Conservation (phyloP, 352 stramenopile species). For the Globisporangium paddicum region DNA sequence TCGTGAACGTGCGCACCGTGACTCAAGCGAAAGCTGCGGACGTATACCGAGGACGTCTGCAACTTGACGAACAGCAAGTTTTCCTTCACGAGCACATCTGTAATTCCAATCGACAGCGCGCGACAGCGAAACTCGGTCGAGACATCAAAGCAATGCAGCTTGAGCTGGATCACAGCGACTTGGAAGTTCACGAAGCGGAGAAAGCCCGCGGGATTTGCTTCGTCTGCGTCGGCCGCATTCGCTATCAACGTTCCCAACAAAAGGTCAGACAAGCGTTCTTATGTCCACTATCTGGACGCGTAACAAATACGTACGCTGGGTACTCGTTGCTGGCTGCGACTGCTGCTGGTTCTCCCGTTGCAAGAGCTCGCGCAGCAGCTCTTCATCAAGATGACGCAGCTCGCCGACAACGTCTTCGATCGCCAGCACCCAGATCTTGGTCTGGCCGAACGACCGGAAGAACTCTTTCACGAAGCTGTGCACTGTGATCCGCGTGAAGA, state of each 20-base stretch:
- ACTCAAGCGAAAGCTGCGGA: conserved; percentile 7
- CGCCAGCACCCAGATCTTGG: conserved; percentile 59
- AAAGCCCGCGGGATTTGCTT: conserved; percentile 42
- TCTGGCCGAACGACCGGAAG: conserved; percentile 68
- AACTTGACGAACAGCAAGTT: conserved; percentile 46
- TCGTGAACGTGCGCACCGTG: not conserved
- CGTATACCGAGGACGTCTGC: conserved; percentile 12
- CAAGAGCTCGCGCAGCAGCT: conserved; percentile 23
- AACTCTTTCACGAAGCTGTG: conserved; percentile 53
- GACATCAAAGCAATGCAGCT: conserved; percentile 29
- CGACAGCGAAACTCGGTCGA: conserved; percentile 30
- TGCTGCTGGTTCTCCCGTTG: conserved; percentile 7
- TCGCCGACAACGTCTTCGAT: conserved; percentile 42
- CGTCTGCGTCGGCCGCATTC: not conserved
- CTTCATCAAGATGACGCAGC: conserved; percentile 33
- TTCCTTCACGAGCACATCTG: conserved; percentile 46
- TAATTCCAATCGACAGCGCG: conserved; percentile 48
- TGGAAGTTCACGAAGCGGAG: conserved; percentile 62
- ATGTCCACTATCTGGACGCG: not conserved
- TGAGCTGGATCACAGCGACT: conserved; percentile 31
- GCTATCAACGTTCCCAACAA: not conserved
- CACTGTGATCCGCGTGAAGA: conserved; percentile 42
- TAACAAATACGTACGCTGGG: not conserved
- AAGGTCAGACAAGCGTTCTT: not conserved
- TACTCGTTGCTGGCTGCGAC: not conserved